phyloP scores from a whole-genome alignment of 441 rosid genomes.

The Pelargonium hybrid region DNA sequence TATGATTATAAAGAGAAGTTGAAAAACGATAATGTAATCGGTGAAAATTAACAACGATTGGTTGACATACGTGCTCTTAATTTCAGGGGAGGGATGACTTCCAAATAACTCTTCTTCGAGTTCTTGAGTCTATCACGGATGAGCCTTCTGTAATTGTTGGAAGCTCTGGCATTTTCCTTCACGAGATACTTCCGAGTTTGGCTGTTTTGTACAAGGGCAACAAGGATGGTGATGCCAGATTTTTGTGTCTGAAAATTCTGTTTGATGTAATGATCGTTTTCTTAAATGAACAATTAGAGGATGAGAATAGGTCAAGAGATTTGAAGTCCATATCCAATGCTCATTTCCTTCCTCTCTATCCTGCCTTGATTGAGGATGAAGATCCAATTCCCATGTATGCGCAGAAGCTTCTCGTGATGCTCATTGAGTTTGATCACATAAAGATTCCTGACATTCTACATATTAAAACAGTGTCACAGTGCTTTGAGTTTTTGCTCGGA shows the following conservation, averaged over 20 bases:
- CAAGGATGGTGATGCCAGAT: constrained; percentile 90
- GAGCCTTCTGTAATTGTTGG: constrained; percentile 50
- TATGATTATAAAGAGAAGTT: not conserved
- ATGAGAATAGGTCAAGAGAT: constrained; percentile 41
- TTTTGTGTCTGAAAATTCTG: constrained; percentile 81
- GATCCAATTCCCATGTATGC: constrained; percentile 97
- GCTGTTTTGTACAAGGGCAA: constrained; percentile 71
- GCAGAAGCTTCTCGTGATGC: constrained; percentile 90
- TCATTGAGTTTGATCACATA: constrained; percentile 61
- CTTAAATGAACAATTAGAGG: constrained; percentile 49
- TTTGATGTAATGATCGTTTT: constrained; percentile 69
- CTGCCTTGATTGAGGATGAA: constrained; percentile 82
- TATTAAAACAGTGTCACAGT: constrained; percentile 69
- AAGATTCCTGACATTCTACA: constrained; percentile 67
- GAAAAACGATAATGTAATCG: not conserved
- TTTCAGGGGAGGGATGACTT: constrained; percentile 87
- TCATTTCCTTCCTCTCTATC: constrained; percentile 89
- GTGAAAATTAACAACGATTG: not conserved
- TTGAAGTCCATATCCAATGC: constrained; percentile 60
- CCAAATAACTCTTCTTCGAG: constrained; percentile 78
- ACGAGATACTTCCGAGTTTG: constrained; percentile 71
- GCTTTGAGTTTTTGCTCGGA: constrained; percentile 84
- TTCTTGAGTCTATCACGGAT: constrained; percentile 66
- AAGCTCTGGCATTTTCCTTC: constrained; percentile 43
- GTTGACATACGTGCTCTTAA: constrained; percentile 1